phyloP scores from a whole-genome alignment of 345 rosid genomes.

The Sonneratia alba region DNA sequence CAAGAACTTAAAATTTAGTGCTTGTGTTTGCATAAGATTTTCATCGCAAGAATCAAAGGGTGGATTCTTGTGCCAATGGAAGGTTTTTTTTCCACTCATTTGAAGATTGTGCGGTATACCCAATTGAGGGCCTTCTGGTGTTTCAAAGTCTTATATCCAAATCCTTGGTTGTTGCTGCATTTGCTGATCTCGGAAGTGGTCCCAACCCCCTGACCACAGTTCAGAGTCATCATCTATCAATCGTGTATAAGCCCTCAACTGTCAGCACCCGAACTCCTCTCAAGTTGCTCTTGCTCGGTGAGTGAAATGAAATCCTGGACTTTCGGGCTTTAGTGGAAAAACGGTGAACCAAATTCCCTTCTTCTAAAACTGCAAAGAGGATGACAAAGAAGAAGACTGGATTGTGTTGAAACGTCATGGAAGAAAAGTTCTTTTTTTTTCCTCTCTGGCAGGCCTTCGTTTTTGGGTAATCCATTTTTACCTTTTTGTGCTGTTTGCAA shows the following conservation, averaged over 20 bases:
- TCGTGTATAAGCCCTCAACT: no score
- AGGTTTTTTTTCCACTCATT: neutral
- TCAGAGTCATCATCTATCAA: neutral
- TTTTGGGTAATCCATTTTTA: neutral
- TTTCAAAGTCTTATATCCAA: neutral
- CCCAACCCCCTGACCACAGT: neutral
- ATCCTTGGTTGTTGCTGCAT: slow-evolving; percentile 1
- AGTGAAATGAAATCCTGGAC: neutral
- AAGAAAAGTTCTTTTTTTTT: neutral
- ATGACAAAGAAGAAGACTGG: neutral
- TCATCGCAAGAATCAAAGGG: slow-evolving; percentile 10
- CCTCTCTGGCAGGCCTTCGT: neutral
- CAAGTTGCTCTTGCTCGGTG: neutral
- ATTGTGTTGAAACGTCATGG: neutral
- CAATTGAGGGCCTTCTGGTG: neutral
- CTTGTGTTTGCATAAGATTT: neutral
- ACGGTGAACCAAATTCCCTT: no score
- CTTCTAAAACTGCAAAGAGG: no score
- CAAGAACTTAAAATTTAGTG: neutral
- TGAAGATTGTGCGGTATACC: slow-evolving; percentile 3
- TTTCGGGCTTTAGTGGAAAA: neutral
- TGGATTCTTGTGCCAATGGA: slow-evolving; percentile 10
- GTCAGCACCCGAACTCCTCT: no score
- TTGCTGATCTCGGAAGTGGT: slow-evolving; percentile 7
- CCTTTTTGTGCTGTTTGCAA: neutral